A percentile compares a stretch with the other conserved stretches of the same genome.
Conservation (phyloP, 202 grass and related monocot genomes). For the Saccharum hybrid region DNA sequence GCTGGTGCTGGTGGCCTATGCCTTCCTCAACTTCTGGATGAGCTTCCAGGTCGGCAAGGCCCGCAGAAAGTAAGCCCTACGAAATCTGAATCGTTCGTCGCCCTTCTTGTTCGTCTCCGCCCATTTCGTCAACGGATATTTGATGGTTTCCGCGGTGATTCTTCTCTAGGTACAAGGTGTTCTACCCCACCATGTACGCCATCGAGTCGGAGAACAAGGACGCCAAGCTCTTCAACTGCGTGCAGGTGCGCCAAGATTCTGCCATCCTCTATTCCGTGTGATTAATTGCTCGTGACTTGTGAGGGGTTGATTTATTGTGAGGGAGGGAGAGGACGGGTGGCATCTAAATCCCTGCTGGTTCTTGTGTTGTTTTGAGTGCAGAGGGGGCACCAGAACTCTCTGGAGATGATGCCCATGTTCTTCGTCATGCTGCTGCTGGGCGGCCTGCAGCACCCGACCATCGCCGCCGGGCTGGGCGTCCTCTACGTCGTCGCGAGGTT, state of each 20-base stretch:
- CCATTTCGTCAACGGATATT: background rate
- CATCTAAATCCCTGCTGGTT: background rate
- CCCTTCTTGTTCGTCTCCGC: background rate
- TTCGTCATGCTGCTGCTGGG: slow-evolving; percentile 82
- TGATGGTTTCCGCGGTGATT: slow-evolving; percentile 5
- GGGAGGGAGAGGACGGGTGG: background rate
- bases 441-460: slow-evolving; percentile 71
- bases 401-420: slow-evolving; percentile 92
- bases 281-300: too few species aligned
- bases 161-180: slow-evolving; percentile 80
- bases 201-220: slow-evolving; percentile 85
- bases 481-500: slow-evolving; percentile 75
- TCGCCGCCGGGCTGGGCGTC: slow-evolving; percentile 62
- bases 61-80: slow-evolving; percentile 60
- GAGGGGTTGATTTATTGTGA: too few species aligned
- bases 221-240: slow-evolving; percentile 95
- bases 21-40: slow-evolving; percentile 95
- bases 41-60: slow-evolving; percentile 78
- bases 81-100: background rate
- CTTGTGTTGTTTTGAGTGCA: slow-evolving; percentile 37
- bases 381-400: slow-evolving; percentile 97
- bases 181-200: slow-evolving; percentile 77
- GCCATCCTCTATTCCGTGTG: background rate
- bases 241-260: slow-evolving; percentile 61
- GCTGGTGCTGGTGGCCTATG: slow-evolving; percentile 68